Percentiles rank a stretch among this genome's conserved stretches.
Evolutionary conservation across 306 rosid species (phyloP).

Genomic region (Cicer bijugum): DNA sequence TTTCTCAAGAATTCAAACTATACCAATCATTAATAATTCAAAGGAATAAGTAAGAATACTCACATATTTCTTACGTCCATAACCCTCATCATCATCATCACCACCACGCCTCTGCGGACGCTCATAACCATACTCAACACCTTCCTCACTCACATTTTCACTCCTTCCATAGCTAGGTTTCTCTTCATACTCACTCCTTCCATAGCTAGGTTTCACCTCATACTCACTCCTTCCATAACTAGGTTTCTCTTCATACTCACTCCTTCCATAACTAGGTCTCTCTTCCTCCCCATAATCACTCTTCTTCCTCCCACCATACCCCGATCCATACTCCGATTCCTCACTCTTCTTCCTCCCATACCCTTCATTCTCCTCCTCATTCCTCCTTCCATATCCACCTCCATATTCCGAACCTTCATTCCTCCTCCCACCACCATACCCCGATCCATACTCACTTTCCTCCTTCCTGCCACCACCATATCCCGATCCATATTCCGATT

Average conservation of each 20-base stretch:
- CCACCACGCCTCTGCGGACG: constrained; percentile 46
- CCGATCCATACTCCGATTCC: constrained; percentile 35
- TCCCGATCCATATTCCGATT: constrained; percentile 45
- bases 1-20: not conserved
- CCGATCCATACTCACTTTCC: constrained; percentile 47
- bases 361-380: not conserved
- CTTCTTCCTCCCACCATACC: constrained; percentile 19
- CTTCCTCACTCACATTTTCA: not conserved
- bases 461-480: constrained; percentile 38
- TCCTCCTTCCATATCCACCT: constrained; percentile 16
- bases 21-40: not conserved
- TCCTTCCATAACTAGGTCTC: constrained; percentile 51
- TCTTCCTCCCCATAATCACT: constrained; percentile 50
- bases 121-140: constrained; percentile 41
- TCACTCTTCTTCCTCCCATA: constrained; percentile 33
- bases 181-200: constrained; percentile 25
- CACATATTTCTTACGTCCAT: constrained; percentile 82
- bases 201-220: constrained; percentile 51
- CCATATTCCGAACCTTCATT: constrained; percentile 6
- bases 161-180: constrained; percentile 35
- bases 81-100: constrained; percentile 61
- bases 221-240: constrained; percentile 26
- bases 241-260: constrained; percentile 11
- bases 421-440: constrained; percentile 37
- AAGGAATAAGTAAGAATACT: constrained; percentile 44